phyloP scores from a whole-genome alignment of 257 asterid species.

The Solanum tarijense region DNA sequence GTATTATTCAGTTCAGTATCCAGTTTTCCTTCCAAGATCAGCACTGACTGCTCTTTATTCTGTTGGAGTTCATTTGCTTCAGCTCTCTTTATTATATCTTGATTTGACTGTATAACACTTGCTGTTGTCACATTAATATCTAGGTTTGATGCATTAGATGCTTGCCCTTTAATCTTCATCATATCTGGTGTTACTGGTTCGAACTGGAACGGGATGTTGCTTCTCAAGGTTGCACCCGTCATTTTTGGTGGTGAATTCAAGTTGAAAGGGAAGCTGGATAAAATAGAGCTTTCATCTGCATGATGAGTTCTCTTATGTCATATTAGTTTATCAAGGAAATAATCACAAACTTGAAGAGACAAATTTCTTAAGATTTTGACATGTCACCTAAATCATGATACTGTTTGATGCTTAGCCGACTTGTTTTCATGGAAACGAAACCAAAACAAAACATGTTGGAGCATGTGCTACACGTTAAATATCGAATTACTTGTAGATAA shows the following conservation, averaged over 20 bases:
- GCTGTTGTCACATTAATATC: constrained; percentile 8
- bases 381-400: neutral
- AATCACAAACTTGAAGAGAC: neutral
- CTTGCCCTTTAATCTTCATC: constrained; percentile 18
- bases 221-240: constrained; percentile 24
- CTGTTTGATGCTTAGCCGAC: neutral
- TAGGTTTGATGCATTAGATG: constrained; percentile 3
- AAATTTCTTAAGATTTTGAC: neutral
- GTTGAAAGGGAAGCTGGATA: constrained; percentile 26
- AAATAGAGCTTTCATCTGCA: constrained; percentile 43
- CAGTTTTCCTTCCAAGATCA: constrained; percentile 25
- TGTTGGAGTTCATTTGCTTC: constrained; percentile 21
- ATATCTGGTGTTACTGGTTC: constrained; percentile 61
- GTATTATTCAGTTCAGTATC: constrained; percentile 44
- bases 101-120: constrained; percentile 8
- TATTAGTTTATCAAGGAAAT: constrained; percentile 5
- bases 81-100: constrained; percentile 1
- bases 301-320: neutral
- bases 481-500: neutral
- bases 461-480: neutral
- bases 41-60: constrained; percentile 18
- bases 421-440: neutral
- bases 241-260: constrained; percentile 33
- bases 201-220: constrained; percentile 19
- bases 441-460: neutral